A percentile compares a stretch with the other conserved stretches of the same genome.
Conservation (phyloP, 768 basidiomycete species). For the Naganishia vaughanmartiniae region DNA sequence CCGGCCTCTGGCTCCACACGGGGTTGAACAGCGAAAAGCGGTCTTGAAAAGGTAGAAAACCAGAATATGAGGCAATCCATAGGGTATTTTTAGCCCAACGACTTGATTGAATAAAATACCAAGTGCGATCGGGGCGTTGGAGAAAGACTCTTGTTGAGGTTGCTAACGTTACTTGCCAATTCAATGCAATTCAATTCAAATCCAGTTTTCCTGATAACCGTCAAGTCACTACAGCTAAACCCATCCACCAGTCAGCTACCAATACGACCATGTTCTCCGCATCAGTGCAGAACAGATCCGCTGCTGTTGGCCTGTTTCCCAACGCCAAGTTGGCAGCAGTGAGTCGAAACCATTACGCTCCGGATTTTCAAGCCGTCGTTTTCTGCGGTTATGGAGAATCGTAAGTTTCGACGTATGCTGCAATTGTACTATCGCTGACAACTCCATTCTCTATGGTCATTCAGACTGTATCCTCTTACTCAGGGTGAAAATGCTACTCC, state of each 20-base stretch:
- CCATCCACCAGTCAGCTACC: too few relatives aligned
- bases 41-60: too few relatives aligned
- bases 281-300: background rate
- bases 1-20: background rate
- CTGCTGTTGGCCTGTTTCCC: constrained; percentile 12
- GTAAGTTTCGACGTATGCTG: constrained; percentile 56
- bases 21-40: too few relatives aligned
- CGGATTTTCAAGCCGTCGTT: constrained; percentile 81
- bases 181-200: too few relatives aligned
- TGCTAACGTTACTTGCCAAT: too few relatives aligned
- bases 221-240: too few relatives aligned
- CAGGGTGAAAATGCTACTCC: constrained; percentile 66
- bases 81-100: too few relatives aligned
- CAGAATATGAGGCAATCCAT: too few relatives aligned
- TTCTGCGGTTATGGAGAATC: constrained; percentile 90
- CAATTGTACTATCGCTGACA: constrained; percentile 36
- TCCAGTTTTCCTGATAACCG: too few relatives aligned
- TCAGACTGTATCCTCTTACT: constrained; percentile 50
- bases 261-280: background rate
- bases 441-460: background rate
- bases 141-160: too few relatives aligned
- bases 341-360: constrained; percentile 15
- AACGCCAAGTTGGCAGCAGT: background rate
- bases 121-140: too few relatives aligned
- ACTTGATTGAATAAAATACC: too few relatives aligned